These are phyloP conservation scores for Piper longum DNA, from an alignment of 164 flowering plant genomes.

Conservation along the genomic window DNA sequence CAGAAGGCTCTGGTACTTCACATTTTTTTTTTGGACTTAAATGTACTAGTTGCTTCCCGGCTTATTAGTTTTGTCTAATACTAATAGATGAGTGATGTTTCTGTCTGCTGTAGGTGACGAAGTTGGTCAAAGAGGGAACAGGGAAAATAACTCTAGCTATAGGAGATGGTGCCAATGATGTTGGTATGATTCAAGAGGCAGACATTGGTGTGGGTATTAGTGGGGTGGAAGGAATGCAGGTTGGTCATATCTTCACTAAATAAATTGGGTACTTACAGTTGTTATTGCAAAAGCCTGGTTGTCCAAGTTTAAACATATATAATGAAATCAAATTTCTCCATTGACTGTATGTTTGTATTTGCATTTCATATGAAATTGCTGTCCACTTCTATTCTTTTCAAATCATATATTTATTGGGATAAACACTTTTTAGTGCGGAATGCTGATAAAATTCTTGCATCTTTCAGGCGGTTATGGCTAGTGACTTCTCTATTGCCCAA, in stretches of 20 bases:
- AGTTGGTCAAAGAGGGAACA: conserved; percentile 88
- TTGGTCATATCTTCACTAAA: conserved; percentile 5
- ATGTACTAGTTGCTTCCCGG: not conserved
- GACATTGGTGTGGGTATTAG: conserved; percentile 99
- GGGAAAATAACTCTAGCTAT: conserved; percentile 89
- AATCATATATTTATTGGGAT: not conserved
- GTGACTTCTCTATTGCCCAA: conserved; percentile 89
- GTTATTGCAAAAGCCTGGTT: not conserved
- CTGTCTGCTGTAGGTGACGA: conserved; percentile 46
- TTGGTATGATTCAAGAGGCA: conserved; percentile 99
- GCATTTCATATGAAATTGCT: not conserved
- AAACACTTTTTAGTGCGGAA: not conserved
- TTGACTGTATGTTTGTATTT: not conserved
- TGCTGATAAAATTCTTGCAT: conserved; percentile 12
- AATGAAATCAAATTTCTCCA: not conserved
- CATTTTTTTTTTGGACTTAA: not conserved
- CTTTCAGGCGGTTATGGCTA: conserved; percentile 95
- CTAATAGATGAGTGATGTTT: not conserved
- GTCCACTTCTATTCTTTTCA: not conserved
- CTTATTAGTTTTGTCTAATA: not conserved
- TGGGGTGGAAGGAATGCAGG: conserved; percentile 99
- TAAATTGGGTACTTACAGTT: not conserved
- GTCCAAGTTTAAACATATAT: not conserved
- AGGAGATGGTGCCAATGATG: conserved; percentile 99
- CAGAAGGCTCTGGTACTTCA: conserved; percentile 86